Percentiles rank a stretch among this genome's conserved stretches.
Evolutionary conservation across 2,329 filamentous ascomycete genomes (phyloP).

Genomic region (Diaporthe citri): DNA sequence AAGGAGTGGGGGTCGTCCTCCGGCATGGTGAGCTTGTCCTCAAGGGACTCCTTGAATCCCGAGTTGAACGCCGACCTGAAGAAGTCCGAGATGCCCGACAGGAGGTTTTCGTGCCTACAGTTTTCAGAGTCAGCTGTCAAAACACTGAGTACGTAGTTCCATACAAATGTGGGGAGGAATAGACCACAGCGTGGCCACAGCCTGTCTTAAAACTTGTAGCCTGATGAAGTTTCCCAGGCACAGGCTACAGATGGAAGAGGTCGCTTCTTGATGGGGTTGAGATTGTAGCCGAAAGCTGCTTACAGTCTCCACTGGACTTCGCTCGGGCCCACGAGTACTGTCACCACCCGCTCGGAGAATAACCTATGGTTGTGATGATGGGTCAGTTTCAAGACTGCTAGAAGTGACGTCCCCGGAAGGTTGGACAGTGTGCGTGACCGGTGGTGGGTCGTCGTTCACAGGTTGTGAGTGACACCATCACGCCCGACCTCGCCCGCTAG

Average conservation of each 20-base stretch:
- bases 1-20: conserved; percentile 39
- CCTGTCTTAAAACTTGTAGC: too few species aligned
- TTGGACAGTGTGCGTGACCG: not conserved
- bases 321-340: conserved; percentile 33
- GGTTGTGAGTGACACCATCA: not conserved
- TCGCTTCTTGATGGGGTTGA: too few species aligned
- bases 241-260: too few species aligned
- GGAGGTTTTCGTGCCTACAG: conserved; percentile 39
- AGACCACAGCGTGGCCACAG: too few species aligned
- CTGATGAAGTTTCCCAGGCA: too few species aligned
- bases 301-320: conserved; percentile 18
- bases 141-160: too few species aligned
- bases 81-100: conserved; percentile 36
- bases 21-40: conserved; percentile 32
- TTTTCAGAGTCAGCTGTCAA: too few species aligned
- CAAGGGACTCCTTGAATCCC: conserved; percentile 36
- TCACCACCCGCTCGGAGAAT: conserved; percentile 35
- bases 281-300: too few species aligned
- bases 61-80: conserved; percentile 38
- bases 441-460: too few species aligned
- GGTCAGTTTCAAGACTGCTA: not conserved
- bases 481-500: not conserved
- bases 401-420: not conserved
- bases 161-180: too few species aligned
- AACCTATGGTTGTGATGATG: not conserved